phyloP scores from a whole-genome alignment of 192 early-diverging fungal genomes.

The Podila horticola region DNA sequence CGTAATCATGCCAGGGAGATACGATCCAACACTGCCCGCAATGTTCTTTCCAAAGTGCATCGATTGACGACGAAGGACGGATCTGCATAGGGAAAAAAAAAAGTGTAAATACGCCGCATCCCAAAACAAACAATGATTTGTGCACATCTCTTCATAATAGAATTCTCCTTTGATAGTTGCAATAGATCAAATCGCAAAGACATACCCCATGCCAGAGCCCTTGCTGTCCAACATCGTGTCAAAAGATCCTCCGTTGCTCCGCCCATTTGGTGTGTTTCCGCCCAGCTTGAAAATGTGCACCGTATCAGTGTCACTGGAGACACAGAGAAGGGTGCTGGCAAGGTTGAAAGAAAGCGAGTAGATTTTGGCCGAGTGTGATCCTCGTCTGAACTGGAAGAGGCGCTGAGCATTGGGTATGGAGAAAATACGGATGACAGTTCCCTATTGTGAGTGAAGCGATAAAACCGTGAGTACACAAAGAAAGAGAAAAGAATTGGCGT shows the following conservation, averaged over 20 bases:
- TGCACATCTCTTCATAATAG: background rate
- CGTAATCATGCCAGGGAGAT: conserved; percentile 87
- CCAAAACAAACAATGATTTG: no score
- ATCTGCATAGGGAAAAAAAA: conserved; percentile 31
- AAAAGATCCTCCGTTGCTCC: conserved; percentile 20
- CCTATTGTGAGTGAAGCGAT: conserved; percentile 51
- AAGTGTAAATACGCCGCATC: background rate
- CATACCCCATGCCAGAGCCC: conserved; percentile 34
- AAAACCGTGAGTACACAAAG: background rate
- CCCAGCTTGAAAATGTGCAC: conserved; percentile 90
- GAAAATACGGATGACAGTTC: conserved; percentile 97
- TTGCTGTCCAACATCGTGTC: conserved; percentile 13
- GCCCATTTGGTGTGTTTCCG: conserved; percentile 19
- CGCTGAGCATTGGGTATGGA: conserved; percentile 86
- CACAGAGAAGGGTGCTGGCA: conserved; percentile 74
- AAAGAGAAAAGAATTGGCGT: conserved; percentile 9
- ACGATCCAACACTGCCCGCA: conserved; percentile 84
- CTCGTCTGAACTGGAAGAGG: conserved; percentile 93
- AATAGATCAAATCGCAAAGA: background rate
- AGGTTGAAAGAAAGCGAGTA: conserved; percentile 92
- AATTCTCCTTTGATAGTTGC: background rate
- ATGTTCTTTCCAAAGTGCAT: conserved; percentile 70
- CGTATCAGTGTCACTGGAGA: conserved; percentile 93
- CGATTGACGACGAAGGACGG: conserved; percentile 67
- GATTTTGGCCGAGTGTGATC: conserved; percentile 92